These are phyloP conservation scores for Phytophthora macrochlamydospora DNA, from an alignment of 352 stramenopile species.

Conservation along the genomic window DNA sequence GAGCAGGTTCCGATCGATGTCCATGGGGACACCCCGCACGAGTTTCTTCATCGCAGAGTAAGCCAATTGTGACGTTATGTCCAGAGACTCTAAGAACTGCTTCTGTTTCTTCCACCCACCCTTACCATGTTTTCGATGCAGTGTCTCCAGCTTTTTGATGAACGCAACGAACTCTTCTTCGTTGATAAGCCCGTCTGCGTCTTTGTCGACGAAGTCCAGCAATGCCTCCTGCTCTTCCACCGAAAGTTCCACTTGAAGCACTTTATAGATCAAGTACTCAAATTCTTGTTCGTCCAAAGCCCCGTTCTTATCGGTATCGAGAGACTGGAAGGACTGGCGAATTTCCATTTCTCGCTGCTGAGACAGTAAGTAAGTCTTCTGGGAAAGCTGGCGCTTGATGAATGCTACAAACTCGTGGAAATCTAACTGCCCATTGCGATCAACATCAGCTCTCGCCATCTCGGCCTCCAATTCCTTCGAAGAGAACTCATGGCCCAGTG, in stretches of 20 bases:
- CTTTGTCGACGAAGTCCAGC: conserved; percentile 70
- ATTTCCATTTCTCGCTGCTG: conserved; percentile 78
- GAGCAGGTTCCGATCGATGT: conserved; percentile 71
- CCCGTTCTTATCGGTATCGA: conserved; percentile 72
- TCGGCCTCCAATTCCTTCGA: conserved; percentile 63
- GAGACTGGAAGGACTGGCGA: conserved; percentile 68
- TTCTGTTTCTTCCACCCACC: conserved; percentile 37
- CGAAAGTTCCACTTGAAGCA: conserved; percentile 74
- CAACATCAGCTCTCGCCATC: conserved; percentile 63
- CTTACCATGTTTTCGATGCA: conserved; percentile 42
- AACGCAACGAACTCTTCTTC: conserved; percentile 78
- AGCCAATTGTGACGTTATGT: conserved; percentile 50
- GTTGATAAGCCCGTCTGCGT: conserved; percentile 65
- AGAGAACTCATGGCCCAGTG: conserved; percentile 75
- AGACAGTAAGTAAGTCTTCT: conserved; percentile 63
- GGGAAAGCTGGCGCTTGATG: conserved; percentile 60
- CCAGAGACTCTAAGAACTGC: conserved; percentile 45
- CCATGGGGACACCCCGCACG: conserved; percentile 61
- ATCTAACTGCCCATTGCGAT: conserved; percentile 71
- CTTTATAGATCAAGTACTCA: conserved; percentile 75
- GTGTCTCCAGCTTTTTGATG: conserved; percentile 69
- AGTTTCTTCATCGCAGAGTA: conserved; percentile 84
- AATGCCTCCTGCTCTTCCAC: conserved; percentile 76
- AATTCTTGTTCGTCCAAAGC: conserved; percentile 77
- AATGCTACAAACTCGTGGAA: conserved; percentile 80